Evolutionary conservation across 768 basidiomycete genomes (phyloP).

Genomic region (Calocera viscosa): DNA sequence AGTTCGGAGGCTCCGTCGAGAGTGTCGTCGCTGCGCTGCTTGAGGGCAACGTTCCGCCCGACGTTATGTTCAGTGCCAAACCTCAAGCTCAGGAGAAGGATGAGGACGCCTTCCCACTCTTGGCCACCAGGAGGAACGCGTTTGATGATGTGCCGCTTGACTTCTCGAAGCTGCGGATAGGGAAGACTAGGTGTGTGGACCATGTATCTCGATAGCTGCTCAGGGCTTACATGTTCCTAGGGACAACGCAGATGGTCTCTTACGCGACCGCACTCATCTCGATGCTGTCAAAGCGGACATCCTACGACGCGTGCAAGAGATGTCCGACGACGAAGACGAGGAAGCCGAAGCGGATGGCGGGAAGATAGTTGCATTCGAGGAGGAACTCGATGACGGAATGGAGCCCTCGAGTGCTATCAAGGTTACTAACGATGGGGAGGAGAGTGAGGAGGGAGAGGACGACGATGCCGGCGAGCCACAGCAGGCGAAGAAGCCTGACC

Average conservation of each 20-base stretch:
- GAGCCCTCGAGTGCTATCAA: slow-evolving; percentile 13
- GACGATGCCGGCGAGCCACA: slow-evolving; percentile 39
- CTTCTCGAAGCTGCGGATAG: slow-evolving; percentile 41
- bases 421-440: slow-evolving; percentile 29
- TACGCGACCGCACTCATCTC: slow-evolving; percentile 47
- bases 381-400: slow-evolving; percentile 31
- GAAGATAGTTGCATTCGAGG: slow-evolving; percentile 36
- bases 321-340: slow-evolving; percentile 48
- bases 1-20: slow-evolving; percentile 46
- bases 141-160: slow-evolving; percentile 68
- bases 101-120: not conserved
- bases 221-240: slow-evolving; percentile 24
- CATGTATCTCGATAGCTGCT: not conserved
- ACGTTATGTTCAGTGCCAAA: slow-evolving; percentile 8
- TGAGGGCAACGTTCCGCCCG: slow-evolving; percentile 51
- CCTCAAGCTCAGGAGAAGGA: not conserved
- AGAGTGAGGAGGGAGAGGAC: slow-evolving; percentile 21
- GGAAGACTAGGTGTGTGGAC: slow-evolving; percentile 43
- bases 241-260: slow-evolving; percentile 34
- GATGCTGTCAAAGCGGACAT: slow-evolving; percentile 76
- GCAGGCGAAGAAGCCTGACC: slow-evolving; percentile 29
- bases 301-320: slow-evolving; percentile 57
- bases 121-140: slow-evolving; percentile 42
- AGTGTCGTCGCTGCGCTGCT: slow-evolving; percentile 57
- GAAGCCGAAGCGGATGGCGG: slow-evolving; percentile 34